These are phyloP conservation scores for Apophysomyces variabilis DNA, from an alignment of 371 early-diverging fungal genomes.

Conservation along the genomic window DNA sequence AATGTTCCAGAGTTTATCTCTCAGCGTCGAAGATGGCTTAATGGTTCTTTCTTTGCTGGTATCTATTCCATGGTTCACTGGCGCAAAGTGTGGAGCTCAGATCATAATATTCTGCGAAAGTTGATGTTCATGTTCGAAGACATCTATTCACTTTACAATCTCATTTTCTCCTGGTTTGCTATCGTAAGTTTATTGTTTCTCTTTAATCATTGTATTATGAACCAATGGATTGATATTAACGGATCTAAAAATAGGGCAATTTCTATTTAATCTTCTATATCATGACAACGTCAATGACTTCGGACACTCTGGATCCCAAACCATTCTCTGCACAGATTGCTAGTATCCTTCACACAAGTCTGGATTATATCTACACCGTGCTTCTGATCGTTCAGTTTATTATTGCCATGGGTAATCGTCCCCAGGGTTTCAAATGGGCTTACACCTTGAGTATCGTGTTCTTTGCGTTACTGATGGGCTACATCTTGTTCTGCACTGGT, in stretches of 20 bases:
- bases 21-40: conserved; percentile 94
- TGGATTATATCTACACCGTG: conserved; percentile 65
- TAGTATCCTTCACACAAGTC: conserved; percentile 44
- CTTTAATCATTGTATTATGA: too few species aligned
- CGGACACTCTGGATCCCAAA: conserved; percentile 20
- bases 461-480: conserved; percentile 38
- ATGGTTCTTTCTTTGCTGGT: conserved; percentile 96
- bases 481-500: conserved; percentile 59
- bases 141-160: conserved; percentile 70
- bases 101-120: conserved; percentile 67
- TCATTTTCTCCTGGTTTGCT: conserved; percentile 81
- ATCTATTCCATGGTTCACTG: conserved; percentile 85
- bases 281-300: conserved; percentile 48
- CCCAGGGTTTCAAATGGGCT: conserved; percentile 76
- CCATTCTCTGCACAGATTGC: conserved; percentile 56
- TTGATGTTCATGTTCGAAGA: conserved; percentile 70
- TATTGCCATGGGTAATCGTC: conserved; percentile 80
- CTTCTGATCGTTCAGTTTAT: conserved; percentile 70
- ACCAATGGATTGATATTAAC: not conserved
- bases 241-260: conserved; percentile 55
- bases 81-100: conserved; percentile 73
- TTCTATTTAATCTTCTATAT: conserved; percentile 86
- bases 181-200: conserved; percentile 47
- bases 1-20: conserved; percentile 86
- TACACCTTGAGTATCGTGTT: conserved; percentile 57